Base-by-base conservation (phyloP, 768 basidiomycete species). In the Trametes sanguinea region DNA sequence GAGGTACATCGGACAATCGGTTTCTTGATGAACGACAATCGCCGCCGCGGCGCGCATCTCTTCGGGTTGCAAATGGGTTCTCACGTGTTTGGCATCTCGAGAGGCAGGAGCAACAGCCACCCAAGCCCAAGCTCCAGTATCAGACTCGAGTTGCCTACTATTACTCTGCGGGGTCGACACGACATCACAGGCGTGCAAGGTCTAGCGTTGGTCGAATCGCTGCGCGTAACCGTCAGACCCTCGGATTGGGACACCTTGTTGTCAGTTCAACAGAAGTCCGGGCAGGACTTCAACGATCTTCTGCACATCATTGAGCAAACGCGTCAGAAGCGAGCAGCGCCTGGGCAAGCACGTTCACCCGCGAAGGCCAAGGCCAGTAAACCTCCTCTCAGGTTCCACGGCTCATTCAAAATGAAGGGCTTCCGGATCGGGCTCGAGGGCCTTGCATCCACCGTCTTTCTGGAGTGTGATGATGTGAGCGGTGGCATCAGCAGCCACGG, bases 231-330 rank as follows among this genome's bases (percentile, higher is more conserved):
- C 69, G 80, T 95, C 60, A 93, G 90, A 68, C 90, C 91, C 4
- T 84, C 85, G 0, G 87, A 94, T 67, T 88, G 91, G 85, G 94
- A 95, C 69, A 90, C 89, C 4, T 73, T 94, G 3, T 80, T 95
- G 2, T 84, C 83, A 4, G 89, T 95, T 8, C 93, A 94, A 69
- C 90, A 92, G 65, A 94, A 94, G 69, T 94, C 94, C 60, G 93
- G 91, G 6, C 88, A 89, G 68, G 93, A 95, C 74, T 90, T 94
- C 73, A 88, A 89, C 64, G 93, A 95, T 61, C 77, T 94, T 30
- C 74, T 94, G 11, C 75, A 80, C 6, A 72, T 94, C 51, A 78
- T 92, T 35, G 82, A 84, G 63, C 81, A 90, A 69, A 88, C 83
- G 10, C 83, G 85, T 30, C 71, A 56, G 56, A 62, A 32, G 52